A percentile compares a stretch with the other conserved stretches of the same genome.
These are phyloP conservation scores for Aristolochia californica DNA, from an alignment of 164 flowering plant genomes.

Conservation along the genomic window DNA sequence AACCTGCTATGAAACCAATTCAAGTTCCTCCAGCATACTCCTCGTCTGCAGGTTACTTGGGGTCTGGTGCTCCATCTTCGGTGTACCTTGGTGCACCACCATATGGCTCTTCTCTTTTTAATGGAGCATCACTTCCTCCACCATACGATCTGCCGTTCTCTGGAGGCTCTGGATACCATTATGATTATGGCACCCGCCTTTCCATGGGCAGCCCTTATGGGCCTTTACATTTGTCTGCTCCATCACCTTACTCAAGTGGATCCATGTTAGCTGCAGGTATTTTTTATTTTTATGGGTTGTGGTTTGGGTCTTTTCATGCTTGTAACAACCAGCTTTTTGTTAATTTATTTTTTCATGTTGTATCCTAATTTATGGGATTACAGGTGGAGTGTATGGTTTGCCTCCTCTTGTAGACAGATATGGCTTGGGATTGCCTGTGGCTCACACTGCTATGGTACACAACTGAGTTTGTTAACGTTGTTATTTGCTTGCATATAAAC, in stretches of 20 bases:
- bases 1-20: slow-evolving; percentile 60
- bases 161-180: slow-evolving; percentile 81
- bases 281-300: not conserved
- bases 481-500: not conserved
- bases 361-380: no score
- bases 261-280: slow-evolving; percentile 75
- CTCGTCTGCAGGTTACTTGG: slow-evolving; percentile 52
- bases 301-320: not conserved
- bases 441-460: slow-evolving; percentile 67
- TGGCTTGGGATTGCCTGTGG: slow-evolving; percentile 73
- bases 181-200: slow-evolving; percentile 63
- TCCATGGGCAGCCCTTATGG: slow-evolving; percentile 83
- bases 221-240: slow-evolving; percentile 65
- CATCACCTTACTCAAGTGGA: slow-evolving; percentile 72
- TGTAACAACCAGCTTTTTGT: no score
- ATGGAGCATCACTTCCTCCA: slow-evolving; percentile 53
- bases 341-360: no score
- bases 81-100: slow-evolving; percentile 70
- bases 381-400: slow-evolving; percentile 75
- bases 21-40: slow-evolving; percentile 61
- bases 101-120: slow-evolving; percentile 78
- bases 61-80: slow-evolving; percentile 72
- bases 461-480: not conserved
- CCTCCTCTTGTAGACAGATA: slow-evolving; percentile 80
- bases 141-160: slow-evolving; percentile 79